Percentiles rank a stretch among this genome's conserved stretches.
phyloP scores from a whole-genome alignment of 2,329 filamentous ascomycete species.

The Pseudogymnoascus verrucosus region DNA sequence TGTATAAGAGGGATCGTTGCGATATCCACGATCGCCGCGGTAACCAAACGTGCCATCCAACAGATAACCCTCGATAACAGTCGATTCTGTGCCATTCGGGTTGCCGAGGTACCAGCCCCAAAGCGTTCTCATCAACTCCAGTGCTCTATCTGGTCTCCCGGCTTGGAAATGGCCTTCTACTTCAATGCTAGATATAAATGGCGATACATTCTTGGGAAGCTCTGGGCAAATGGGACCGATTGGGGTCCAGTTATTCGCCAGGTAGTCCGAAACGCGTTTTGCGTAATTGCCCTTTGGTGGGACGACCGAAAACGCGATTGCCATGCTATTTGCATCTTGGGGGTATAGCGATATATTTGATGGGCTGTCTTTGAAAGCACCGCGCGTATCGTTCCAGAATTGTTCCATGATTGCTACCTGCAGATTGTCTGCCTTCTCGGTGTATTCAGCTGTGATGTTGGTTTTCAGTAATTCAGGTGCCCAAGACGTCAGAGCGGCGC shows the following conservation, averaged over 20 bases:
- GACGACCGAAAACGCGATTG: constrained; percentile 29
- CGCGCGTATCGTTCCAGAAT: not conserved
- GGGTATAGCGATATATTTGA: constrained; percentile 48
- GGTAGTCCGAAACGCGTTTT: constrained; percentile 35
- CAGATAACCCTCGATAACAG: constrained; percentile 52
- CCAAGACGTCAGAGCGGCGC: constrained; percentile 37
- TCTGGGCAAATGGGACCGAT: constrained; percentile 50
- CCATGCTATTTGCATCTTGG: constrained; percentile 53
- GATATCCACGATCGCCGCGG: constrained; percentile 43
- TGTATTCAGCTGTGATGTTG: not conserved
- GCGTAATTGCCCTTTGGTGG: constrained; percentile 12
- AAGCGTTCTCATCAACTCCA: constrained; percentile 45
- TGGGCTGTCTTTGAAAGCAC: constrained; percentile 20
- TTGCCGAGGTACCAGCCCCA: constrained; percentile 56
- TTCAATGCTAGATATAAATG: constrained; percentile 52
- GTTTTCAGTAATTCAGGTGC: constrained; percentile 15
- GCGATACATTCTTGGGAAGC: constrained; percentile 47
- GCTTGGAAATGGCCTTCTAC: constrained; percentile 47
- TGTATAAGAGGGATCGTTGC: constrained; percentile 38
- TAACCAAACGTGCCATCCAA: constrained; percentile 50
- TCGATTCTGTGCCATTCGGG: constrained; percentile 48
- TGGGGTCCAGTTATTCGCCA: constrained; percentile 45
- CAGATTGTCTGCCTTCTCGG: not conserved
- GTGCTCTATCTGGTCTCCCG: constrained; percentile 39
- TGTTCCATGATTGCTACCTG: not conserved